These are phyloP conservation scores for Rhizopus microsporus DNA, from an alignment of 371 early-diverging fungal genomes.

Conservation along the genomic window DNA sequence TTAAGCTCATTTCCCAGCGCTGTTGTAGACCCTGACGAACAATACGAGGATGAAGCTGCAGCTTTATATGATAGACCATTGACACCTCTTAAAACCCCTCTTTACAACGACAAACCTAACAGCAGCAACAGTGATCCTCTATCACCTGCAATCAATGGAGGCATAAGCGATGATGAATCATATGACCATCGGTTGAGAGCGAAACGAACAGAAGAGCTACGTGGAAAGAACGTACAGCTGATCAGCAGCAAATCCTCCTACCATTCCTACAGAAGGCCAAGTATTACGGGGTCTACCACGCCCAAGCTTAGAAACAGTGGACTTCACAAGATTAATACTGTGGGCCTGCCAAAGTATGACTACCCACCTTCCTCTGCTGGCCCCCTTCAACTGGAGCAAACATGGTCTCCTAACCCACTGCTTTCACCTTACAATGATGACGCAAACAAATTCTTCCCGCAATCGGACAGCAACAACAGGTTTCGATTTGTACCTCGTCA, in stretches of 20 bases:
- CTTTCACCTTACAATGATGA: slow-evolving; percentile 20
- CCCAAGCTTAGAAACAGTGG: slow-evolving; percentile 1
- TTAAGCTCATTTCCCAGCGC: slow-evolving; percentile 62
- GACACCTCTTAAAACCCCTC: neutral
- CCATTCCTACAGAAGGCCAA: slow-evolving; percentile 19
- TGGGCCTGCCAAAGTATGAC: slow-evolving; percentile 25
- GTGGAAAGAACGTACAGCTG: slow-evolving; percentile 22
- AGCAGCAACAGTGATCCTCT: neutral
- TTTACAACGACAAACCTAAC: neutral
- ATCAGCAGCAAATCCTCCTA: slow-evolving; percentile 19
- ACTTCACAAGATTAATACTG: slow-evolving; percentile 31
- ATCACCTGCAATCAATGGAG: neutral
- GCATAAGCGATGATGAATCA: slow-evolving; percentile 44
- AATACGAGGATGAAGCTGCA: neutral
- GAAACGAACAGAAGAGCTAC: slow-evolving; percentile 43
- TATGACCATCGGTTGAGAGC: slow-evolving; percentile 37
- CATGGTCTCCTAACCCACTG: slow-evolving; percentile 30
- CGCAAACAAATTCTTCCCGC: slow-evolving; percentile 5
- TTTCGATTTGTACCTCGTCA: slow-evolving; percentile 28
- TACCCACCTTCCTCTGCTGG: neutral
- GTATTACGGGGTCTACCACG: slow-evolving; percentile 17
- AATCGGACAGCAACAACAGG: slow-evolving; percentile 12
- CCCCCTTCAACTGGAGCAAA: slow-evolving; percentile 8
- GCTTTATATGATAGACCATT: neutral
- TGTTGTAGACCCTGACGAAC: neutral